Percentiles rank a stretch among this genome's conserved stretches.
These are phyloP conservation scores for Phlebiopsis flavidoalba DNA, from an alignment of 768 basidiomycete genomes.

Conservation along the genomic window DNA sequence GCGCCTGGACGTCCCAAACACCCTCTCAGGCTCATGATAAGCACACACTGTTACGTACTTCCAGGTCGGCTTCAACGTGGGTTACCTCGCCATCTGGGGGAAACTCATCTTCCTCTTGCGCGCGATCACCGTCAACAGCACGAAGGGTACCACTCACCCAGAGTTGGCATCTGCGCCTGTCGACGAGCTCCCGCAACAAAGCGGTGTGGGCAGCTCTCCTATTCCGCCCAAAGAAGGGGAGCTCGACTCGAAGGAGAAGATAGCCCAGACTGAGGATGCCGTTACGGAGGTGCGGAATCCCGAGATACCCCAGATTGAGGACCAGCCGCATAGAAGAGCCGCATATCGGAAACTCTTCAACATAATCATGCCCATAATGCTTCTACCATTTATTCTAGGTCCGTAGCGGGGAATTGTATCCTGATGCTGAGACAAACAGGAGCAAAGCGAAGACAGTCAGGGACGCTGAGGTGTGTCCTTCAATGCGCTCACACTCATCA, in stretches of 20 bases:
- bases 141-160: not conserved
- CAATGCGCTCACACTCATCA: not conserved
- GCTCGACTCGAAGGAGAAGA: not conserved
- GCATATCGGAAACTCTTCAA: slow-evolving; percentile 5
- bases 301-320: not conserved
- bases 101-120: not conserved
- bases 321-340: slow-evolving; percentile 1
- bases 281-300: not conserved
- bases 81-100: slow-evolving; percentile 3
- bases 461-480: not conserved
- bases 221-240: not conserved
- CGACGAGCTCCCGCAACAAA: not conserved
- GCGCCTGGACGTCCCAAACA: not conserved
- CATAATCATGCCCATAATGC: not conserved
- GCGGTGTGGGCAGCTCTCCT: not conserved
- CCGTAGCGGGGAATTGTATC: slow-evolving; percentile 3
- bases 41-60: slow-evolving; percentile 2
- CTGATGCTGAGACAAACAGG: slow-evolving; percentile 2
- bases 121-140: not conserved
- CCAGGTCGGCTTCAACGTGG: slow-evolving; percentile 5
- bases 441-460: not conserved
- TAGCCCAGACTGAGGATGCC: not conserved
- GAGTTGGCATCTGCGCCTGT: not conserved
- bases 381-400: slow-evolving; percentile 3
- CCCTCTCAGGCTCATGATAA: not conserved